Evolutionary conservation across 2,329 filamentous ascomycete species (phyloP).

Genomic region (Tolypocladium paradoxum): DNA sequence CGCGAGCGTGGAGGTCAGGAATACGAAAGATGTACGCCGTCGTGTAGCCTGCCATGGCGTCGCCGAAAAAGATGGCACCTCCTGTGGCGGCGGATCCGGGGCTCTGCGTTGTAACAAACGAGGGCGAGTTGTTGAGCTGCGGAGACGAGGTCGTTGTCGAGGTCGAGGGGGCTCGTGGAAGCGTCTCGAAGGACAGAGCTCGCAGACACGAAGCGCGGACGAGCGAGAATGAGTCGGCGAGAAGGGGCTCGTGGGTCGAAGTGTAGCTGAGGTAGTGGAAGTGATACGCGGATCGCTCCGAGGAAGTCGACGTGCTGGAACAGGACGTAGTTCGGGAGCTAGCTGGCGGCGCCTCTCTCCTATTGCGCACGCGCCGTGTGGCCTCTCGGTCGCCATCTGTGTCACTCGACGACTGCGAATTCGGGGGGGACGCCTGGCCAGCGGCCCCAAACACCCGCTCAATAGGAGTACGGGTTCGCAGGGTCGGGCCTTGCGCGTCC

Average conservation of each 20-base stretch:
- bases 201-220: constrained; percentile 56
- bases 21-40: constrained; percentile 63
- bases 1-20: constrained; percentile 55
- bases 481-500: constrained; percentile 40
- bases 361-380: constrained; percentile 24
- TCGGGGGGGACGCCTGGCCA: constrained; percentile 38
- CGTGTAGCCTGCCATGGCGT: constrained; percentile 53
- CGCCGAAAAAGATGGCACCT: constrained; percentile 59
- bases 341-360: constrained; percentile 33
- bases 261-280: constrained; percentile 58
- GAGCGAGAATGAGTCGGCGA: constrained; percentile 53
- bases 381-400: constrained; percentile 40
- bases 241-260: constrained; percentile 54
- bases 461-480: constrained; percentile 50
- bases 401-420: constrained; percentile 40
- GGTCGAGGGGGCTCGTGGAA: constrained; percentile 43
- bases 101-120: constrained; percentile 44
- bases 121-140: constrained; percentile 28
- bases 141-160: constrained; percentile 26
- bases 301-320: constrained; percentile 42
- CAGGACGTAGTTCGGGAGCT: constrained; percentile 35
- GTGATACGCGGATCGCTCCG: constrained; percentile 36
- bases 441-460: constrained; percentile 43
- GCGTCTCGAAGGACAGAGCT: constrained; percentile 55
- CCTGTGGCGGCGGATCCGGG: constrained; percentile 45